Evolutionary conservation across 2,329 filamentous ascomycete species (phyloP).

Genomic region (Paraphaeosphaeria sporulosa): DNA sequence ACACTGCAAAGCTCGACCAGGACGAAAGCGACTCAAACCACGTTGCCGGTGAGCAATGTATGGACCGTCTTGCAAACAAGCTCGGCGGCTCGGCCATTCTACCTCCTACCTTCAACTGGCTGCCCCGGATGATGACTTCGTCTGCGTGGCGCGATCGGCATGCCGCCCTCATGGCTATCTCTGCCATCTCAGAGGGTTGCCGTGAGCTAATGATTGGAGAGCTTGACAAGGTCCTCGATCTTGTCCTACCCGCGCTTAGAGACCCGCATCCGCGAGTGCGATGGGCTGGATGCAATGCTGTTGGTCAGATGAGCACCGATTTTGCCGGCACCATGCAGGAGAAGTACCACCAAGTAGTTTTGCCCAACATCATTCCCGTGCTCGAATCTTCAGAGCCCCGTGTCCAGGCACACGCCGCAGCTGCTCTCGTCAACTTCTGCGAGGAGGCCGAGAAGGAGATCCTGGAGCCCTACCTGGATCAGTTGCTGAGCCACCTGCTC

Average conservation of each 20-base stretch:
- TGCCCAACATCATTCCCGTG: constrained; percentile 91
- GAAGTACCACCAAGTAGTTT: constrained; percentile 86
- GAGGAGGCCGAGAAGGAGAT: constrained; percentile 95
- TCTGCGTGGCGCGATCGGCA: constrained; percentile 94
- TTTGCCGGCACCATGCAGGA: constrained; percentile 98
- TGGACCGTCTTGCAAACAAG: constrained; percentile 97
- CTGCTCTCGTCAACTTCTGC: constrained; percentile 98
- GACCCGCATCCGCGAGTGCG: constrained; percentile 93
- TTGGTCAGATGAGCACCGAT: constrained; percentile 99
- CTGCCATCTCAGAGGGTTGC: constrained; percentile 96
- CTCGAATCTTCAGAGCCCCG: constrained; percentile 88
- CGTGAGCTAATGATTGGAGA: constrained; percentile 95
- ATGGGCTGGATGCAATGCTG: constrained; percentile 96
- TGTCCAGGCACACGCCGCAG: constrained; percentile 95
- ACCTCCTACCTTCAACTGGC: constrained; percentile 93
- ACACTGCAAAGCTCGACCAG: constrained; percentile 72
- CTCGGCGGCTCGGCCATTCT: constrained; percentile 93
- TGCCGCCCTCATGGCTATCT: constrained; percentile 97
- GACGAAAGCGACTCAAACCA: constrained; percentile 98
- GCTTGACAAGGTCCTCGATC: constrained; percentile 88
- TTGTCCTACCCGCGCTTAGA: constrained; percentile 90
- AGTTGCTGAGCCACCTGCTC: constrained; percentile 84
- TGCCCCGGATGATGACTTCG: constrained; percentile 96
- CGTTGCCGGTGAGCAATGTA: constrained; percentile 96
- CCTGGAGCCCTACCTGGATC: constrained; percentile 90